These are phyloP conservation scores for sunflower (Helianthus annuus) DNA, from an alignment of 129 eudicot genomes.

Conservation along the genomic window DNA sequence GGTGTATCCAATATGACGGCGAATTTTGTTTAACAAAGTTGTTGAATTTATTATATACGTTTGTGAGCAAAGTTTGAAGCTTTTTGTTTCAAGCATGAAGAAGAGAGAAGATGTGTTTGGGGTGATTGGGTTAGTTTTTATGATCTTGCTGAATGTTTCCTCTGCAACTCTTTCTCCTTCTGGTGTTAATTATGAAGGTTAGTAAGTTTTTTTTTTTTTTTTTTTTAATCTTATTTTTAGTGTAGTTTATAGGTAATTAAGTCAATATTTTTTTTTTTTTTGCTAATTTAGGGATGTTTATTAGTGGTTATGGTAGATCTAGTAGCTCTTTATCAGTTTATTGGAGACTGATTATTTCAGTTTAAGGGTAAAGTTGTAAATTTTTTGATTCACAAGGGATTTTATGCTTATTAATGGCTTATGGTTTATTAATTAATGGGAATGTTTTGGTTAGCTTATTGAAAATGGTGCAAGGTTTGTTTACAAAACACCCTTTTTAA, in stretches of 20 bases:
- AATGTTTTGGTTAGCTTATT: background rate
- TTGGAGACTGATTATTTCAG: background rate
- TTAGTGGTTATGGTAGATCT: constrained; percentile 21
- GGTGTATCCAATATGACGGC: constrained; percentile 23
- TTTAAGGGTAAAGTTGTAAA: constrained; percentile 6
- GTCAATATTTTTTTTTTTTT: background rate
- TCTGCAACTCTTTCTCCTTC: constrained; percentile 94
- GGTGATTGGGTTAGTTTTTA: constrained; percentile 43
- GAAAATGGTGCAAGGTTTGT: background rate
- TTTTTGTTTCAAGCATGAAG: constrained; percentile 40
- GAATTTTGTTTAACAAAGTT: constrained; percentile 18
- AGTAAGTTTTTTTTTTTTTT: background rate
- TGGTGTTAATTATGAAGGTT: constrained; percentile 98
- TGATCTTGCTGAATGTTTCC: constrained; percentile 46
- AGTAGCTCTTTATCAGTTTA: constrained; percentile 9
- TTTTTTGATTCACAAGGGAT: background rate
- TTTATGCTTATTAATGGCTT: background rate
- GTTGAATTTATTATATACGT: background rate
- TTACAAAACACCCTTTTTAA: background rate
- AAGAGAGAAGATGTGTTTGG: constrained; percentile 32
- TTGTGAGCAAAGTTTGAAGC: constrained; percentile 30
- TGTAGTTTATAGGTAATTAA: background rate
- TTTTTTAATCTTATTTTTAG: background rate
- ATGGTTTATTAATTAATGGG: background rate
- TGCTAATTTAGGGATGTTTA: constrained; percentile 1